phyloP scores from a whole-genome alignment of 345 rosid species.

The Clausena lansium region DNA sequence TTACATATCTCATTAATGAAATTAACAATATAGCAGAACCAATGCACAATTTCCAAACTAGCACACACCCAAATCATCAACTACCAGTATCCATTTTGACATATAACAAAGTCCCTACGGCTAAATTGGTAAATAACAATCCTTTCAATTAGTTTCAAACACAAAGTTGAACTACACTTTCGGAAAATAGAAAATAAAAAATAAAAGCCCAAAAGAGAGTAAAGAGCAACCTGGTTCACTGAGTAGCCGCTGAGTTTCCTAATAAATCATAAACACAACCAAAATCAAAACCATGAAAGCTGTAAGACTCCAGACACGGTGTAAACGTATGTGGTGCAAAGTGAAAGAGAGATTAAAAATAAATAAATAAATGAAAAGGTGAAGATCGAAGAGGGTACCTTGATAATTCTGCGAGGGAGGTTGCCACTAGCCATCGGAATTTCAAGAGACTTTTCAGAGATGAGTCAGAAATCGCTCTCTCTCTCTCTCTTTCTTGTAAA shows the following conservation, averaged over 20 bases:
- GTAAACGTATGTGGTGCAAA: not conserved
- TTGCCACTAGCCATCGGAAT: constrained; percentile 42
- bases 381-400: constrained; percentile 25
- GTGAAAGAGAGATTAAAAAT: not conserved
- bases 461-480: no score
- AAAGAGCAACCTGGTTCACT: constrained; percentile 53
- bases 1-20: not conserved
- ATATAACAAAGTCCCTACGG: not conserved
- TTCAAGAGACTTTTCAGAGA: not conserved
- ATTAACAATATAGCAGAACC: not conserved
- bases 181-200: not conserved
- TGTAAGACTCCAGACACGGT: not conserved
- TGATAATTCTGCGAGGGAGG: constrained; percentile 52
- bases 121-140: not conserved
- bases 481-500: no score
- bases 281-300: not conserved
- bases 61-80: not conserved
- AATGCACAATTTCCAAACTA: not conserved
- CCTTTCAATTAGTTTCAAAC: not conserved
- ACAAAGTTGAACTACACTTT: not conserved
- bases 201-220: not conserved
- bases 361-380: not conserved
- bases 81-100: no score
- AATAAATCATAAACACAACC: constrained; percentile 5
- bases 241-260: constrained; percentile 34